phyloP scores from a whole-genome alignment of 352 stramenopile genomes.

The Globisporangium emineosum region DNA sequence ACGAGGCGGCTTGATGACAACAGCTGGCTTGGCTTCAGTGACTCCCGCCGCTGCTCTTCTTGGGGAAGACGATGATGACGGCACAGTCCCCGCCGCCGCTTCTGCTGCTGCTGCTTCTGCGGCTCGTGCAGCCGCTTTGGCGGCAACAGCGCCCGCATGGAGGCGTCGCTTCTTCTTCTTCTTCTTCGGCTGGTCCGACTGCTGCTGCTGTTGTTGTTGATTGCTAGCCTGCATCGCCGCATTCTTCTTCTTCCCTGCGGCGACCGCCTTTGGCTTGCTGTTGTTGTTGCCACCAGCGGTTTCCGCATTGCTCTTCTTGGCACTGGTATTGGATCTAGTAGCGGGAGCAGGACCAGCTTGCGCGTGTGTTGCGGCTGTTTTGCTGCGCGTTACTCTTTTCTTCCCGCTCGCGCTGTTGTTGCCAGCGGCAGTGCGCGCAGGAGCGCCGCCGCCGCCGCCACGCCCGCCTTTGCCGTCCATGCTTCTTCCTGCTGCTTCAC shows the following conservation, averaged over 20 bases:
- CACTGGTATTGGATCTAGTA: background rate
- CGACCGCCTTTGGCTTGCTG: background rate
- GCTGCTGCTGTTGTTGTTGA: slow-evolving; percentile 1
- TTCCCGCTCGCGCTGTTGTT: background rate
- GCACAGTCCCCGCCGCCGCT: background rate
- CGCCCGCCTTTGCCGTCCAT: slow-evolving; percentile 2
- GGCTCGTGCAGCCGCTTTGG: slow-evolving; percentile 1
- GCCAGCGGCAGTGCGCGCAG: background rate
- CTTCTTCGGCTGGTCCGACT: slow-evolving; percentile 8
- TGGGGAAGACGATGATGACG: background rate
- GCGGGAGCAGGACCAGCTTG: background rate
- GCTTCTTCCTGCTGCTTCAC: background rate
- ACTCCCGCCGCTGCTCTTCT: background rate
- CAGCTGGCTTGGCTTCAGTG: background rate
- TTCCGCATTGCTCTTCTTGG: background rate
- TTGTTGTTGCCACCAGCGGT: background rate
- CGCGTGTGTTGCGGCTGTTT: background rate
- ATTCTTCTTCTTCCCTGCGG: background rate
- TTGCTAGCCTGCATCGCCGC: background rate
- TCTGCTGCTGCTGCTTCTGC: background rate
- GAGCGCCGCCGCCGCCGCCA: background rate
- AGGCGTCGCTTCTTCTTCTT: slow-evolving; percentile 12
- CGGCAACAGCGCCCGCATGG: background rate
- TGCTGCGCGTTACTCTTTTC: background rate
- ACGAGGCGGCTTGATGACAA: background rate